Evolutionary conservation across 169 alveolate species (phyloP).

Genomic region (Eimeria praecox): DNA sequence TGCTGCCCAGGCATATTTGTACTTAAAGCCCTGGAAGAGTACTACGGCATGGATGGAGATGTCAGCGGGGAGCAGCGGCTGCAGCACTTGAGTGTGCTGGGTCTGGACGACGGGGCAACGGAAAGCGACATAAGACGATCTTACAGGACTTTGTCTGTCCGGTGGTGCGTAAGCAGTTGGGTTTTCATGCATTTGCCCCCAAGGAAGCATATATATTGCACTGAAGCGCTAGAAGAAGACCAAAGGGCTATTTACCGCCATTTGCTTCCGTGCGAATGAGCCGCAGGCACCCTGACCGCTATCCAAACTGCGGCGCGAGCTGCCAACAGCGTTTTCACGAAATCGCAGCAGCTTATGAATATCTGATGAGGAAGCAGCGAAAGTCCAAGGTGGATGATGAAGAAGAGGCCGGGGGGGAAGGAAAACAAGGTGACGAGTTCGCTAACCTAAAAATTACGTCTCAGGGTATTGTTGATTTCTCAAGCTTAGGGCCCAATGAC

Average conservation of each 20-base stretch:
- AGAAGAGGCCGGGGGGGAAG: slow-evolving; percentile 31
- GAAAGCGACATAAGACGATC: slow-evolving; percentile 68
- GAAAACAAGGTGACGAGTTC: background rate
- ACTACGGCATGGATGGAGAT: slow-evolving; percentile 66
- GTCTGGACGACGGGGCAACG: slow-evolving; percentile 65
- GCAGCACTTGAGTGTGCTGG: slow-evolving; percentile 59
- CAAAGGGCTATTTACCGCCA: background rate
- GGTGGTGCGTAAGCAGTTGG: slow-evolving; percentile 42
- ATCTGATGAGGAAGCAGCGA: slow-evolving; percentile 45
- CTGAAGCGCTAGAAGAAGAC: background rate
- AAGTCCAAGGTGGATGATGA: slow-evolving; percentile 23
- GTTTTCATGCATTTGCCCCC: no score
- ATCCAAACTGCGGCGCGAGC: slow-evolving; percentile 70
- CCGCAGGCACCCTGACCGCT: slow-evolving; percentile 78
- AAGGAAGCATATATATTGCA: no score
- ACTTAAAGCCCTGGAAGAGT: slow-evolving; percentile 74
- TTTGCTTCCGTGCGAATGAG: background rate
- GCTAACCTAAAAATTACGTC: slow-evolving; percentile 6
- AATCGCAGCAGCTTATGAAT: slow-evolving; percentile 74
- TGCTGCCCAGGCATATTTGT: slow-evolving; percentile 58
- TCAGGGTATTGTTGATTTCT: slow-evolving; percentile 68
- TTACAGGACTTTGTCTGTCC: slow-evolving; percentile 71
- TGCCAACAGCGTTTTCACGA: slow-evolving; percentile 78
- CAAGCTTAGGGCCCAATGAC: slow-evolving; percentile 43
- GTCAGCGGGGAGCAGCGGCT: slow-evolving; percentile 61